Percentiles rank a stretch among this genome's conserved stretches.
Evolutionary conservation across 495 filamentous ascomycete genomes (phyloP).

Genomic region (Penicillium verhagenii): DNA sequence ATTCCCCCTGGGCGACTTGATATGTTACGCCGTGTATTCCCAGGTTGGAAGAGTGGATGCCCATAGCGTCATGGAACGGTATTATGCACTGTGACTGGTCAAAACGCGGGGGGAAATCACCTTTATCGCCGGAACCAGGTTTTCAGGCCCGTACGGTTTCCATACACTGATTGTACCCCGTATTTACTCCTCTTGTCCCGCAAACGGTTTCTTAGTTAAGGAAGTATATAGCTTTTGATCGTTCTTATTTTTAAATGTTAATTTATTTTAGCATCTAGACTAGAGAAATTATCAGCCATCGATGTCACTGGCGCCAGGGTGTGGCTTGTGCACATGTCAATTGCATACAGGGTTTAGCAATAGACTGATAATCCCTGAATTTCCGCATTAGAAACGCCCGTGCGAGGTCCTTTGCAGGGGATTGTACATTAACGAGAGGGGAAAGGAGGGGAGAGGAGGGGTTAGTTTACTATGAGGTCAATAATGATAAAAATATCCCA

Average conservation of each 20-base stretch:
- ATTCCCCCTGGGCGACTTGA: slow-evolving; percentile 4
- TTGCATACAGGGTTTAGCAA: neutral
- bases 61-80: slow-evolving; percentile 22
- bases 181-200: slow-evolving; percentile 3
- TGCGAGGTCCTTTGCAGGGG: slow-evolving; percentile 5
- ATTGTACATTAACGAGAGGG: neutral
- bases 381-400: slow-evolving; percentile 7
- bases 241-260: too few species aligned
- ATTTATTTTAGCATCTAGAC: neutral
- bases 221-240: too few species aligned
- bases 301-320: slow-evolving; percentile 9
- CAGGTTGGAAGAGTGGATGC: slow-evolving; percentile 1
- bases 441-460: neutral
- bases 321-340: slow-evolving; percentile 6
- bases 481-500: neutral
- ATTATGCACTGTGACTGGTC: slow-evolving; percentile 13
- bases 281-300: slow-evolving; percentile 8
- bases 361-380: slow-evolving; percentile 1
- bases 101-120: neutral
- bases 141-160: neutral
- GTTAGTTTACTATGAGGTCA: neutral
- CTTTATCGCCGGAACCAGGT: slow-evolving; percentile 3
- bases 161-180: slow-evolving; percentile 10
- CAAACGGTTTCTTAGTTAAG: neutral
- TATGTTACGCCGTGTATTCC: slow-evolving; percentile 11